A percentile compares a stretch with the other conserved stretches of the same genome.
Evolutionary conservation across 2,329 filamentous ascomycete species (phyloP).

Genomic region (Penicillium sclerotigenum): DNA sequence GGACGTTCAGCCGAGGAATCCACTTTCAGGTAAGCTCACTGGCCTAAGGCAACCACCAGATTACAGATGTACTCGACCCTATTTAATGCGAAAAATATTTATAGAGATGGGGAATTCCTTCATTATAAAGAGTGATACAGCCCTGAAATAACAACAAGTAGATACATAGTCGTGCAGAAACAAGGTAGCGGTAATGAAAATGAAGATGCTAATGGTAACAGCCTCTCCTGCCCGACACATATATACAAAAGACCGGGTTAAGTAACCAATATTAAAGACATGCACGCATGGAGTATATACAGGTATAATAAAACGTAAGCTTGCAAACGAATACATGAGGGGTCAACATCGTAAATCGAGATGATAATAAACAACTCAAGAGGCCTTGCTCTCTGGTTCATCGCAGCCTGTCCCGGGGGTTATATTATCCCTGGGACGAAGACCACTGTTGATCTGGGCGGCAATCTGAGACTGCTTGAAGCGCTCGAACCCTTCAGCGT

Average conservation of each 20-base stretch:
- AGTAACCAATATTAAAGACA: background rate
- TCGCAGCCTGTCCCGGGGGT: background rate
- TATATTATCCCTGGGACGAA: slow-evolving; percentile 5
- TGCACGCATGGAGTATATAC: slow-evolving; percentile 3
- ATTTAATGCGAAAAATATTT: background rate
- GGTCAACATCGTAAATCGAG: background rate
- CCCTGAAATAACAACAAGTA: background rate
- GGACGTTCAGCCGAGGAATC: slow-evolving; percentile 22
- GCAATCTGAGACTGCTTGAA: slow-evolving; percentile 48
- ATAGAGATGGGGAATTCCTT: background rate
- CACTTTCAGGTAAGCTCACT: background rate
- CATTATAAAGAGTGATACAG: background rate
- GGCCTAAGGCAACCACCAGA: background rate
- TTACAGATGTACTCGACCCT: background rate
- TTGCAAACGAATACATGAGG: background rate
- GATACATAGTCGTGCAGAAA: background rate
- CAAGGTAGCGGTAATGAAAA: background rate
- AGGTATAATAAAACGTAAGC: background rate
- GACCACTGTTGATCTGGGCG: slow-evolving; percentile 45
- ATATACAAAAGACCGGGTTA: slow-evolving; percentile 1
- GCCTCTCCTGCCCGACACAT: background rate
- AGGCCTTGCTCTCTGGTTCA: background rate
- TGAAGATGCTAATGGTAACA: background rate
- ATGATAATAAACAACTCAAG: background rate
- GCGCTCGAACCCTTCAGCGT: slow-evolving; percentile 44